Evolutionary conservation across 139 green algal species (phyloP), one percentile per base, ranked within the genome.

Genomic region (Tetradesmus obliquus): DNA sequence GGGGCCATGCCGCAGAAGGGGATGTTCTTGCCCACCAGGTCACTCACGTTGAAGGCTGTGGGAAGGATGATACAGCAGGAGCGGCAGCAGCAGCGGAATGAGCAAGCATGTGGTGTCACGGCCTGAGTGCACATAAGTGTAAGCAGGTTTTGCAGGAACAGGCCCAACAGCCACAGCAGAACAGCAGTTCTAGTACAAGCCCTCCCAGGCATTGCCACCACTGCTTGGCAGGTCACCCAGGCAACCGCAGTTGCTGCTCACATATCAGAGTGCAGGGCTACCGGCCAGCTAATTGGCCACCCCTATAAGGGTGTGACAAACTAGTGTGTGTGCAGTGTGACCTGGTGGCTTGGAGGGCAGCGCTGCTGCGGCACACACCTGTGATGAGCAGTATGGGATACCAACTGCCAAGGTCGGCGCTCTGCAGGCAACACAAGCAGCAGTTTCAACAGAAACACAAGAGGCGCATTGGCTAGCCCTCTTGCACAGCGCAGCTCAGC

Each of bases 311-410:
- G 32, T 45, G 15, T 76, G 66, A 13, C 66, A n/a, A 3, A 2
- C n/a, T 3, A 76, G 2, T 19, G n/a, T n/a, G 17, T 5, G 66
- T 3, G 17, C n/a, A 3, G 60, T 71, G 60, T 10, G 60, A 13
- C 9, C 0, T 20, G 60, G 60, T 71, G 60, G 60, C 9, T 4
- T 0, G 60, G 0, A 20, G 9, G 60, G 60, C 60, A 71, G 60
- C 20, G 2, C 5, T 19, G n/a, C 15, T 76, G 15, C 8, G 17
- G n/a, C 15, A 10, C 66, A 0, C 5, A 76, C 66, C 66, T 24
- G 94, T 93, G 86, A 99, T 95, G 3, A 99, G 93, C 10, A 98
- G 81, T 13, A 99, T 89, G 3, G 97, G 93, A 93, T 99, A 99
- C 97, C 97, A 99, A 84, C 93, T 91, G 3, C 96, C 97, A 54